phyloP scores from a whole-genome alignment of 306 rosid species.

The Quercus bicolor region DNA sequence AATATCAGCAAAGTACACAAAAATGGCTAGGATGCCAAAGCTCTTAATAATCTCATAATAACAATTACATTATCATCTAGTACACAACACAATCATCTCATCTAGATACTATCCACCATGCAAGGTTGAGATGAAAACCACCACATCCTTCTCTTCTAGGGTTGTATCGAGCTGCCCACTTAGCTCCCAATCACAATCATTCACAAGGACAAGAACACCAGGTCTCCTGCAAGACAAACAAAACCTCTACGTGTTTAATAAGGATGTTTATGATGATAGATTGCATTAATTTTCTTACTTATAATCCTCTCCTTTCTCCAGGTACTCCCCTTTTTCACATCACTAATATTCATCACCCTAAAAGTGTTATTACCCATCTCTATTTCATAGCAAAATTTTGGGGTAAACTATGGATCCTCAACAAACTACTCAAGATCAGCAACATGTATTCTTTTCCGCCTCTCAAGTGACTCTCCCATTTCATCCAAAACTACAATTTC shows the following conservation, averaged over 20 bases:
- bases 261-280: background rate
- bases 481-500: background rate
- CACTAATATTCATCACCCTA: background rate
- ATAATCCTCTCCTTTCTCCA: background rate
- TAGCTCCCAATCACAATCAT: conserved; percentile 97
- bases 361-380: background rate
- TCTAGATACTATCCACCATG: conserved; percentile 68
- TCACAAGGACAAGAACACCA: conserved; percentile 91
- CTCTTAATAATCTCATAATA: background rate
- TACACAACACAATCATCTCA: conserved; percentile 5
- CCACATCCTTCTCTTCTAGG: conserved; percentile 81
- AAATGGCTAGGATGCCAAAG: background rate
- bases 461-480: no score
- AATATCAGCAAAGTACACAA: background rate
- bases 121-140: conserved; percentile 89
- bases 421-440: no score
- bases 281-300: background rate
- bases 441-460: no score
- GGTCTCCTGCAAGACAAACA: conserved; percentile 72
- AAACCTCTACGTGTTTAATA: background rate
- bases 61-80: background rate
- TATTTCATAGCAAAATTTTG: no score
- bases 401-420: no score
- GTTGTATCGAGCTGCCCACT: conserved; percentile 78
- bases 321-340: background rate